A percentile compares a stretch with the other conserved stretches of the same genome.
These are phyloP conservation scores for Magnaporthiopsis rhizophila DNA, from an alignment of 2,329 filamentous ascomycete species.

Conservation along the genomic window DNA sequence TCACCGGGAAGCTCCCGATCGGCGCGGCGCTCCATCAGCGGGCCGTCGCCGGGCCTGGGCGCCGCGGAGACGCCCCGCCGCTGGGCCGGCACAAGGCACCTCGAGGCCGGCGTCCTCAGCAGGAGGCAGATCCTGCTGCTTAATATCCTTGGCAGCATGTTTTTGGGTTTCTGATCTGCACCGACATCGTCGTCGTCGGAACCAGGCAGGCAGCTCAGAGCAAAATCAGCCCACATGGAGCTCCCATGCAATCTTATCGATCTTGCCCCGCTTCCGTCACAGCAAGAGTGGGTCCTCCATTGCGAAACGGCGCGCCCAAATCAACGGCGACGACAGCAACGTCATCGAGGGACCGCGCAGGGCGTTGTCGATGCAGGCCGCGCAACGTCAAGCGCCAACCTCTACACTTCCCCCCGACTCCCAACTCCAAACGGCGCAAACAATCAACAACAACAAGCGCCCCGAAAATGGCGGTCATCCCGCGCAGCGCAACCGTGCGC, in stretches of 20 bases:
- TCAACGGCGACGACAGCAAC: neutral
- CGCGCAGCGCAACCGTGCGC: constrained; percentile 37
- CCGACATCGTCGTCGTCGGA: neutral
- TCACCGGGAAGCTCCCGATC: constrained; percentile 60
- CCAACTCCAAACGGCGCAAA: no score
- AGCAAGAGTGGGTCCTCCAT: no score
- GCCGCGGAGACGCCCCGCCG: constrained; percentile 45
- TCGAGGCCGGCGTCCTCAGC: constrained; percentile 7
- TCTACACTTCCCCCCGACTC: no score
- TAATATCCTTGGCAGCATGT: constrained; percentile 13
- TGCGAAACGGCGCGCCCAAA: neutral
- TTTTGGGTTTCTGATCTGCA: neutral
- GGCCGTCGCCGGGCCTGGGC: constrained; percentile 51
- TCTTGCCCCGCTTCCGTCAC: neutral
- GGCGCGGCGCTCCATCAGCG: constrained; percentile 55
- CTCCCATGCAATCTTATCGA: neutral
- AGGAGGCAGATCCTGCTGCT: constrained; percentile 10
- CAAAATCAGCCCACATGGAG: constrained; percentile 1
- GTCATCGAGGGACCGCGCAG: no score
- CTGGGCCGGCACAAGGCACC: neutral
- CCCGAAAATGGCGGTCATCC: neutral
- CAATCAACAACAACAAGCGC: neutral
- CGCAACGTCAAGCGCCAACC: neutral
- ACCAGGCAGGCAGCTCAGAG: neutral
- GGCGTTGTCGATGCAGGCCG: no score